phyloP scores from a whole-genome alignment of 2,329 filamentous ascomycete species.

The Phialophora chinensis region DNA sequence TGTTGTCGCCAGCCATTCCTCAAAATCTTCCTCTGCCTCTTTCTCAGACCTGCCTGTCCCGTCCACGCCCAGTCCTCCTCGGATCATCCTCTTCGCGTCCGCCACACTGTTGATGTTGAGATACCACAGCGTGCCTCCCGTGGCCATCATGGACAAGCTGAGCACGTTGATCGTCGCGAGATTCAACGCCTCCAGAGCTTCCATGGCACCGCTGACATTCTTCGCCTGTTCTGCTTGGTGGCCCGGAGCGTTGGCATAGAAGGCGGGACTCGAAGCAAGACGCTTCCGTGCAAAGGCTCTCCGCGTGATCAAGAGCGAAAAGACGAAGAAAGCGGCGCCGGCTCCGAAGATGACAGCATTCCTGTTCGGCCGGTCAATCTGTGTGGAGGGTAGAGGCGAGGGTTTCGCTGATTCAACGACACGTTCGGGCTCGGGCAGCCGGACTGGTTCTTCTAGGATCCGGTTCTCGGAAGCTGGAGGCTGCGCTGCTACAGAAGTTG shows the following conservation, averaged over 20 bases:
- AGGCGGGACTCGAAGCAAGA: constrained; percentile 68
- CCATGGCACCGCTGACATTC: constrained; percentile 66
- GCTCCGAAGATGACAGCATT: constrained; percentile 71
- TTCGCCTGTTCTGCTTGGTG: constrained; percentile 46
- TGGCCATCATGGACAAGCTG: constrained; percentile 74
- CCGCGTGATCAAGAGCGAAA: constrained; percentile 73
- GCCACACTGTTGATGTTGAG: constrained; percentile 75
- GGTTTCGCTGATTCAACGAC: constrained; percentile 13
- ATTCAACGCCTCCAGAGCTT: constrained; percentile 82
- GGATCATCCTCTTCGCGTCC: constrained; percentile 68
- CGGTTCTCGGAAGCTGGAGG: constrained; percentile 26
- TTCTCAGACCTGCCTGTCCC: constrained; percentile 59
- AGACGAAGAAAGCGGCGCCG: constrained; percentile 75
- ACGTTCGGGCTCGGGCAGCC: constrained; percentile 9
- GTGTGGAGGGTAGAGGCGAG: constrained; percentile 23
- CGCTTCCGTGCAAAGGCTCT: constrained; percentile 71
- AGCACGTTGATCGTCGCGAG: constrained; percentile 86
- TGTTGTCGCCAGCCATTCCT: constrained; percentile 58
- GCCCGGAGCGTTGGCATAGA: constrained; percentile 64
- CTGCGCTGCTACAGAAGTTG: constrained; percentile 12
- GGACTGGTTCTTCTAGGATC: constrained; percentile 30
- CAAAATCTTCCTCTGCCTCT: constrained; percentile 60
- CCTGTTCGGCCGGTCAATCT: constrained; percentile 49
- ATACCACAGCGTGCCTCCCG: constrained; percentile 75
- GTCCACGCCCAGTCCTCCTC: constrained; percentile 63